Evolutionary conservation across 2,329 filamentous ascomycete genomes (phyloP).

Genomic region (Cladosporium austrohemisphaericum): DNA sequence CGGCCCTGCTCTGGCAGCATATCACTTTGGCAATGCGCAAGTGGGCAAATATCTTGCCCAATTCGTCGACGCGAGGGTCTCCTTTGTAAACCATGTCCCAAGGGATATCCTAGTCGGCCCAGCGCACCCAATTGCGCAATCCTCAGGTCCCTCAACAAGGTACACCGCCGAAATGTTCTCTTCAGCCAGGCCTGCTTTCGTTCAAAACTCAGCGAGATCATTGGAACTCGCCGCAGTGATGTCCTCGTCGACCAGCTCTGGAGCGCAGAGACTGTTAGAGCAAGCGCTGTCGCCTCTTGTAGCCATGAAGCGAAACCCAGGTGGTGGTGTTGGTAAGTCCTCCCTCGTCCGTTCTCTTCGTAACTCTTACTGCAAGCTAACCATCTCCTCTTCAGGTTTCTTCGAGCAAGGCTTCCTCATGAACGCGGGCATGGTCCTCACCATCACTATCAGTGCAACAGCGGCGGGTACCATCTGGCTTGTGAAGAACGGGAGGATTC

Average conservation of each 20-base stretch:
- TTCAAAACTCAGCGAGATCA: slow-evolving; percentile 17
- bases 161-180: slow-evolving; percentile 47
- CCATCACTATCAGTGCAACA: slow-evolving; percentile 21
- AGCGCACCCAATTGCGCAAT: slow-evolving; percentile 27
- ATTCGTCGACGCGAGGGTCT: slow-evolving; percentile 49
- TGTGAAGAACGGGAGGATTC: slow-evolving; percentile 17
- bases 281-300: slow-evolving; percentile 25
- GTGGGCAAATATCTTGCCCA: slow-evolving; percentile 59
- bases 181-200: slow-evolving; percentile 41
- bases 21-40: slow-evolving; percentile 49
- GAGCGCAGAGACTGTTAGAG: slow-evolving; percentile 20
- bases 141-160: slow-evolving; percentile 30
- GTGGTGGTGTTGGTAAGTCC: slow-evolving; percentile 29
- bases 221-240: slow-evolving; percentile 12
- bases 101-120: slow-evolving; percentile 48
- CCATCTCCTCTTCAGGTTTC: slow-evolving; percentile 20
- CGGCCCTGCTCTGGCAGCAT: slow-evolving; percentile 44
- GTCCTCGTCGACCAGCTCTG: slow-evolving; percentile 13
- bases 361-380: not conserved
- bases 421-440: slow-evolving; percentile 34
- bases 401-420: slow-evolving; percentile 38
- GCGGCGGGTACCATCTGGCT: slow-evolving; percentile 19
- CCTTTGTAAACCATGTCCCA: slow-evolving; percentile 58
- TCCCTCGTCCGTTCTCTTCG: not conserved
- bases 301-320: slow-evolving; percentile 33